Evolutionary conservation across 169 alveolate species (phyloP).

Genomic region (Plasmodium knowlesi): DNA sequence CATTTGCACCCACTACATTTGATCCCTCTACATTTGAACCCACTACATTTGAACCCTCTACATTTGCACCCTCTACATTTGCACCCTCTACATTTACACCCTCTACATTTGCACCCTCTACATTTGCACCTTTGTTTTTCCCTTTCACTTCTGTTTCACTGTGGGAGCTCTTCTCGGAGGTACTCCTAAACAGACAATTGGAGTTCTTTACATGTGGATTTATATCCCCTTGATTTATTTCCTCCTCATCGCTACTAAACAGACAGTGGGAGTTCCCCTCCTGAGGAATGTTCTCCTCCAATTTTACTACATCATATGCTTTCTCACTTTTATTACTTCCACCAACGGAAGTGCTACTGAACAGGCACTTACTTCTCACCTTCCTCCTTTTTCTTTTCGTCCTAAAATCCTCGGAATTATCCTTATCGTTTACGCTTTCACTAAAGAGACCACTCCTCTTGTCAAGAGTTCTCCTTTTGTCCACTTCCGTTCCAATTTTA

Average conservation of each 20-base stretch:
- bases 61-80: neutral
- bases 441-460: neutral
- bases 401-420: neutral
- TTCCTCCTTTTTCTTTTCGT: slow-evolving; percentile 1
- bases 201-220: neutral
- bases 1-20: too few species aligned
- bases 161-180: neutral
- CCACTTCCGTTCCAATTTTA: neutral
- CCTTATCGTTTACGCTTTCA: neutral
- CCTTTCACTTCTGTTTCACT: neutral
- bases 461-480: neutral
- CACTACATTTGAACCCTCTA: too few species aligned
- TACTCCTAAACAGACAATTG: neutral
- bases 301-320: neutral
- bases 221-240: neutral
- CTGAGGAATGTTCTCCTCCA: neutral
- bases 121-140: neutral
- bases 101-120: neutral
- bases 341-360: neutral
- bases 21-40: too few species aligned
- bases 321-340: neutral
- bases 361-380: slow-evolving; percentile 1
- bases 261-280: neutral
- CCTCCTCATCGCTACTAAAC: neutral
- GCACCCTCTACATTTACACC: neutral